These are phyloP conservation scores for Mycena alexandri DNA, from an alignment of 768 basidiomycete species.

Conservation along the genomic window DNA sequence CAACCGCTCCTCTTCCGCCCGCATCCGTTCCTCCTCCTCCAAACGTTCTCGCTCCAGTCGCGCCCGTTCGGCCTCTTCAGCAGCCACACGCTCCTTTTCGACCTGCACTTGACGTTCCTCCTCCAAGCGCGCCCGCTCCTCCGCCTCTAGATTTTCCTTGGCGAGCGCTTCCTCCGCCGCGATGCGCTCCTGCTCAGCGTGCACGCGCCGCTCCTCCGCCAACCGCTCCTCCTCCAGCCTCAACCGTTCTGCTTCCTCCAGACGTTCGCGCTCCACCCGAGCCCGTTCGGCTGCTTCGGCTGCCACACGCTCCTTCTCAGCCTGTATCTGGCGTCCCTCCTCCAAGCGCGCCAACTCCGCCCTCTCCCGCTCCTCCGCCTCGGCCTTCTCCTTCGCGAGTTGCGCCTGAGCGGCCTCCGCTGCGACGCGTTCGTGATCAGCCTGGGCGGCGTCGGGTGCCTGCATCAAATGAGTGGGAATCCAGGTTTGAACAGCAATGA, in stretches of 20 bases:
- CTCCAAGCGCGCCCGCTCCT: too few relatives aligned
- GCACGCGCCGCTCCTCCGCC: conserved; percentile 6
- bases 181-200: conserved; percentile 20
- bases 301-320: conserved; percentile 7
- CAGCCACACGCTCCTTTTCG: conserved; percentile 5
- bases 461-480: too few relatives aligned
- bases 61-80: conserved; percentile 11
- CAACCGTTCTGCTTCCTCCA: conserved; percentile 1
- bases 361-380: not conserved
- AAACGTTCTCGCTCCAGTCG: conserved; percentile 7
- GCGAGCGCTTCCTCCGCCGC: conserved; percentile 14
- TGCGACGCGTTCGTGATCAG: conserved; percentile 6
- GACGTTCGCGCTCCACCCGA: conserved; percentile 1
- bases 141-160: not conserved
- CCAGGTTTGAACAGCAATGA: too few relatives aligned
- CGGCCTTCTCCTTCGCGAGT: not conserved
- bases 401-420: not conserved
- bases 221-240: conserved; percentile 11
- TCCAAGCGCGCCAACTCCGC: not conserved
- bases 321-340: not conserved
- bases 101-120: not conserved
- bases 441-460: not conserved
- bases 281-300: conserved; percentile 14
- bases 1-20: conserved; percentile 5
- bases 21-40: conserved; percentile 6